Conservation (phyloP, 345 rosid genomes). For the Citrus inodora region DNA sequence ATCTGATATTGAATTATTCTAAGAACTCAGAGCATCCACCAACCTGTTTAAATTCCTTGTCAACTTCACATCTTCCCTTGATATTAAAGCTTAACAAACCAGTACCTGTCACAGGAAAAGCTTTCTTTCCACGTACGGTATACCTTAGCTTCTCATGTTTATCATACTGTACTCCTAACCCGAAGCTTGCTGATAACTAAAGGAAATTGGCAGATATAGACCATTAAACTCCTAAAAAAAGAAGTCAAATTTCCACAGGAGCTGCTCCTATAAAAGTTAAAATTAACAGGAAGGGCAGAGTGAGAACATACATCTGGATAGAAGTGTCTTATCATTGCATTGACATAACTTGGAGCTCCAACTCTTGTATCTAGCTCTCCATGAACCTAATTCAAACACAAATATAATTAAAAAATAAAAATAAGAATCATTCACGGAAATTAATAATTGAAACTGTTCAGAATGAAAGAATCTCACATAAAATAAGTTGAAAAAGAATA, state of each 20-base stretch:
- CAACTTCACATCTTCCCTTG: constrained; percentile 70
- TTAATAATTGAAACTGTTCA: background rate
- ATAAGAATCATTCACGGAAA: constrained; percentile 1
- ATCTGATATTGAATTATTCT: background rate
- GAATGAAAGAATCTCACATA: background rate
- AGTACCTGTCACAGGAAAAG: constrained; percentile 56
- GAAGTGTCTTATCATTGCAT: constrained; percentile 68
- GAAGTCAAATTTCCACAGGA: constrained; percentile 6
- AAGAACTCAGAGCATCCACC: background rate
- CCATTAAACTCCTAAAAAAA: constrained; percentile 7
- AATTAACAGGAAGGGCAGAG: background rate
- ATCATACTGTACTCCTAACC: constrained; percentile 65
- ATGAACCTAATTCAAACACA: constrained; percentile 49
- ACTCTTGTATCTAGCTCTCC: constrained; percentile 85
- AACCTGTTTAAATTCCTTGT: constrained; percentile 76
- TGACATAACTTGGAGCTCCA: constrained; percentile 55
- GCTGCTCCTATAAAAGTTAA: background rate
- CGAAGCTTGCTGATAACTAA: constrained; percentile 64
- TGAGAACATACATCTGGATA: constrained; percentile 55
- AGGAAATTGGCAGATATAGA: constrained; percentile 6
- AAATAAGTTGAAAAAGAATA: background rate
- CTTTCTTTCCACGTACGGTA: constrained; percentile 62
- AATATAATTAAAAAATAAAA: constrained; percentile 4
- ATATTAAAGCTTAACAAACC: constrained; percentile 52
- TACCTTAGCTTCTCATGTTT: constrained; percentile 68